A percentile compares a stretch with the other conserved stretches of the same genome.
Conservation (phyloP, 768 basidiomycete species). For the Gautieria morchelliformis region DNA sequence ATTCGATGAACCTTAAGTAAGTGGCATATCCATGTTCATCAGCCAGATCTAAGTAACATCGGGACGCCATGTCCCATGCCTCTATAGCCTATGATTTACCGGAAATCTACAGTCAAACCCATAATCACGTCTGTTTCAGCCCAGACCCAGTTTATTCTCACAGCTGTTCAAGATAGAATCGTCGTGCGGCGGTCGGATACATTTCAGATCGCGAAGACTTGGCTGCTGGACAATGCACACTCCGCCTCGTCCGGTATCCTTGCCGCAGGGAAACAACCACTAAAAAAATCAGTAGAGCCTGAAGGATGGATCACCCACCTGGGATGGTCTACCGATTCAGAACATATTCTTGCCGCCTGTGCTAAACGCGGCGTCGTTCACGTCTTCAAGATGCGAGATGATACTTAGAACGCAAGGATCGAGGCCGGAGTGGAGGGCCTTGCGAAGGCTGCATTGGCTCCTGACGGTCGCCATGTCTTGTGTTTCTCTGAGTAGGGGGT, state of each 20-base stretch:
- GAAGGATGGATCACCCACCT: conserved; percentile 57
- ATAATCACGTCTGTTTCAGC: conserved; percentile 61
- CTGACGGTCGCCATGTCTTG: conserved; percentile 70
- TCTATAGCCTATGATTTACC: conserved; percentile 51
- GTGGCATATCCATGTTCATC: conserved; percentile 11
- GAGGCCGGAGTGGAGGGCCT: conserved; percentile 80
- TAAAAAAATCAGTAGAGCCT: conserved; percentile 11
- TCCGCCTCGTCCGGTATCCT: conserved; percentile 41
- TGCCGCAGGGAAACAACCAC: conserved; percentile 22
- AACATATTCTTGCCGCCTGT: conserved; percentile 75
- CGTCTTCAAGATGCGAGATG: conserved; percentile 72
- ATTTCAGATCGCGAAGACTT: conserved; percentile 77
- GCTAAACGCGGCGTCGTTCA: conserved; percentile 62
- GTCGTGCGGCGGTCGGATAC: conserved; percentile 79
- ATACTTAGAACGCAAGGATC: conserved; percentile 67
- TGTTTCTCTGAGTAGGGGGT: conserved; percentile 95
- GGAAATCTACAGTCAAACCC: conserved; percentile 70
- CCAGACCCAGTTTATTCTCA: conserved; percentile 82
- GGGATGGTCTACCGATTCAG: conserved; percentile 83
- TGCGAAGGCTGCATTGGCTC: conserved; percentile 83
- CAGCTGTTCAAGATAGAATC: conserved; percentile 66
- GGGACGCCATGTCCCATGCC: not conserved
- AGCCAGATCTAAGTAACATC: not conserved
- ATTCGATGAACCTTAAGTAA: conserved; percentile 65
- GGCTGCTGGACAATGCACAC: conserved; percentile 51